These are phyloP conservation scores for Rhodotorula sphaerocarpa DNA, from an alignment of 768 basidiomycete species.

Conservation along the genomic window DNA sequence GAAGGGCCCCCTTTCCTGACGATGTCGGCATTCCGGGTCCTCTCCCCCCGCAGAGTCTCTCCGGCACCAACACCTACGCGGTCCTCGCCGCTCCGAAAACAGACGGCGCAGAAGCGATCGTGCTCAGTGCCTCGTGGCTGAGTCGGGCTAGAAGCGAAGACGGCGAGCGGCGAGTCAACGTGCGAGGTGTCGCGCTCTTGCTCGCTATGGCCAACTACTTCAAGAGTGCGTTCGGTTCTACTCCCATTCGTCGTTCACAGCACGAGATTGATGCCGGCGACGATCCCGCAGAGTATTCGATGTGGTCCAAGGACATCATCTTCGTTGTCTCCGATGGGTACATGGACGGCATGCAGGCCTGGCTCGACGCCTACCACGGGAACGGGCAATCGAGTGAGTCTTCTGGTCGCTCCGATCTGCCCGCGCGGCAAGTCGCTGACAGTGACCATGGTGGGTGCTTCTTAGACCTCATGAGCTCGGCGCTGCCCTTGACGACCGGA, in stretches of 20 bases:
- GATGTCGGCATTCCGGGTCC: too few species aligned
- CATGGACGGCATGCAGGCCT: slow-evolving; percentile 85
- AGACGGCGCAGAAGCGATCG: slow-evolving; percentile 86
- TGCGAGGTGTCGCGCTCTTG: slow-evolving; percentile 78
- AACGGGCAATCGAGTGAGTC: slow-evolving; percentile 56
- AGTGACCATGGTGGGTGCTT: neutral
- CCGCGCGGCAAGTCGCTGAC: too few species aligned
- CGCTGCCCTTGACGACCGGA: slow-evolving; percentile 62
- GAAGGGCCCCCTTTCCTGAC: too few species aligned
- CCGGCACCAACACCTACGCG: slow-evolving; percentile 75
- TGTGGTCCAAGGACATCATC: slow-evolving; percentile 91
- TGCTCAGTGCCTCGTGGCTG: slow-evolving; percentile 83
- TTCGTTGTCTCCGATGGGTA: slow-evolving; percentile 83
- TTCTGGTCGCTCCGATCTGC: neutral
- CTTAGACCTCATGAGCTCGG: slow-evolving; percentile 57
- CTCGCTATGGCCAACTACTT: slow-evolving; percentile 75
- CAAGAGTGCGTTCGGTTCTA: slow-evolving; percentile 52
- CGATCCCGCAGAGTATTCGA: slow-evolving; percentile 59
- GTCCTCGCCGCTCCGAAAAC: slow-evolving; percentile 72
- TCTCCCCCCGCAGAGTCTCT: slow-evolving; percentile 47
- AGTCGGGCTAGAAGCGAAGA: slow-evolving; percentile 47
- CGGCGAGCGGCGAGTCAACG: slow-evolving; percentile 50
- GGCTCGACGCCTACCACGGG: slow-evolving; percentile 76
- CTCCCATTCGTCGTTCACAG: neutral
- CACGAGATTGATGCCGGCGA: neutral